phyloP scores from a whole-genome alignment of 257 asterid species.

The Gentiana dahurica region DNA sequence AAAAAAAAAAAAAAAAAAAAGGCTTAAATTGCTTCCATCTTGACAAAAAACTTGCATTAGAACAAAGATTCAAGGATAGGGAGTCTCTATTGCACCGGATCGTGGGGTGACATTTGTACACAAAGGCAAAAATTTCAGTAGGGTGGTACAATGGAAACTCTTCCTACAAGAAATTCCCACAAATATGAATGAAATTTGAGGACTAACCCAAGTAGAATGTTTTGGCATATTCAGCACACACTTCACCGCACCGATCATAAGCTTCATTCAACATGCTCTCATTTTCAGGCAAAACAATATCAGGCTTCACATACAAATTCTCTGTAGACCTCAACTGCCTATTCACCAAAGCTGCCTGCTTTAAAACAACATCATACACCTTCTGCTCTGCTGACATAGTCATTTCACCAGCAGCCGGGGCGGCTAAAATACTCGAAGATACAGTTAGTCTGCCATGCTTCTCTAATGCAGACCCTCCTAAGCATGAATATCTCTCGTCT shows the following conservation, averaged over 20 bases:
- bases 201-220: conserved; percentile 91
- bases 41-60: conserved; percentile 1
- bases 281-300: conserved; percentile 51
- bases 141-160: no score
- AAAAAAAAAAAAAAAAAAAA: neutral
- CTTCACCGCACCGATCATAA: conserved; percentile 89
- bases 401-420: conserved; percentile 58
- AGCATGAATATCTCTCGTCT: conserved; percentile 28
- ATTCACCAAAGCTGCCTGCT: conserved; percentile 87
- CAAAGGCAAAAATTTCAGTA: no score
- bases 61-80: no score
- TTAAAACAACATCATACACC: conserved; percentile 87
- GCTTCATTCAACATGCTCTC: conserved; percentile 70
- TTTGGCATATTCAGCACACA: conserved; percentile 99
- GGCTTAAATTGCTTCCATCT: neutral
- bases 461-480: conserved; percentile 26
- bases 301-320: conserved; percentile 59
- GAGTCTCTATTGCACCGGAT: no score
- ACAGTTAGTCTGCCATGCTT: conserved; percentile 27
- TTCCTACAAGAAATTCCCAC: no score
- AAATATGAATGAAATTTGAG: conserved; percentile 7
- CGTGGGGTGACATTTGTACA: no score
- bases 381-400: conserved; percentile 70
- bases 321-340: conserved; percentile 35
- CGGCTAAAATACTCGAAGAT: conserved; percentile 44